phyloP scores from a whole-genome alignment of 352 stramenopile species.

The Blastocystis sp. region DNA sequence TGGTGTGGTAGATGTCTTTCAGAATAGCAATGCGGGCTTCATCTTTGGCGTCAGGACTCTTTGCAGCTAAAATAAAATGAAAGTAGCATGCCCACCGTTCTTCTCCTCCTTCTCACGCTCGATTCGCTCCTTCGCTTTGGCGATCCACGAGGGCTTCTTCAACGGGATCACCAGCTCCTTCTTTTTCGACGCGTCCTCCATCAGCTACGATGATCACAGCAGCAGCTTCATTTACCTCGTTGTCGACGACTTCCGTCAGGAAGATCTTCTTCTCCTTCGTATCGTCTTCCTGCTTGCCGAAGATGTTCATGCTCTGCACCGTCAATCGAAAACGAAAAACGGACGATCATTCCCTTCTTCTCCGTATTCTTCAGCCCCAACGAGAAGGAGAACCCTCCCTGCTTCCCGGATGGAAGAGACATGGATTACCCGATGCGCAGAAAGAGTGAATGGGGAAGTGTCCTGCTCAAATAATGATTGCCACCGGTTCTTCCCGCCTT shows the following conservation, averaged over 20 bases:
- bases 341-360: constrained; percentile 31
- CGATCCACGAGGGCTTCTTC: constrained; percentile 48
- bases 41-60: neutral
- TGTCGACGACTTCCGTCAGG: constrained; percentile 43
- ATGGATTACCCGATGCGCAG: neutral
- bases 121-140: constrained; percentile 65
- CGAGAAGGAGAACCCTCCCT: constrained; percentile 37
- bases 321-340: neutral
- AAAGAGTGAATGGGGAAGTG: neutral
- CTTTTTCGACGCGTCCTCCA: constrained; percentile 5
- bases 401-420: neutral
- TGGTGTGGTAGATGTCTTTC: constrained; percentile 14
- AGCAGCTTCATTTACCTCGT: constrained; percentile 17
- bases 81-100: neutral
- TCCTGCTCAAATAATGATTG: neutral
- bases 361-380: neutral
- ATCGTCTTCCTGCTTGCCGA: constrained; percentile 11
- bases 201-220: neutral
- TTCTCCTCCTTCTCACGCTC: neutral
- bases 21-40: constrained; percentile 44
- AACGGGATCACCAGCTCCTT: constrained; percentile 62
- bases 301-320: constrained; percentile 9
- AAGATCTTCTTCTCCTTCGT: constrained; percentile 25
- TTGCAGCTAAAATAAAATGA: neutral
- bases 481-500: neutral